Evolutionary conservation across 2,329 filamentous ascomycete genomes (phyloP), one percentile per base, ranked within the genome.

Genomic region (Penicillium sp.): DNA sequence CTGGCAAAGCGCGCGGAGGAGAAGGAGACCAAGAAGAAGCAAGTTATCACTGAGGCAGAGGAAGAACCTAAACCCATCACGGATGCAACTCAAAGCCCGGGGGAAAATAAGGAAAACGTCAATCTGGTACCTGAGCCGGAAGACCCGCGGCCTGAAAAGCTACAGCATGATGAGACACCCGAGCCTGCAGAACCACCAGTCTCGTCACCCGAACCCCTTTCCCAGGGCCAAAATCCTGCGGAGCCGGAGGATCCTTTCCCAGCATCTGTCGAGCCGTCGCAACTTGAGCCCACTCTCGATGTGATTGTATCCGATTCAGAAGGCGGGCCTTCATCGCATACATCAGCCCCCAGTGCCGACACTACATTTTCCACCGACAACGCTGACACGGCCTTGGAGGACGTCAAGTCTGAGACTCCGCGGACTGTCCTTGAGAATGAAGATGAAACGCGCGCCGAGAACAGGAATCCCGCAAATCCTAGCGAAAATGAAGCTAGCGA

Each of bases 1-100:
- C 81, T 83, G 60, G 48, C 60, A 25, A 65, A 62, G 43, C 59
- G 60, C 21, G 63, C 60, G 7, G 53, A 54, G 29, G 48, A 60
- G 37, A 53, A 54, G 29, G 48, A 60, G 37, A 53, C 47, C 14
- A 60, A 59, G 40, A 58, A 54, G 34, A 59, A 55, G 40, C 47
- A 56, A 16, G 40, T 43, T 14, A 30, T 38, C 27, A 30, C 31
- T 3, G 46, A 49, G 14, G 32, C 28, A 41, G 47, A 50, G 15
- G 42, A 51, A 33, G 50, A 50, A 14, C 26, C 35, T 16, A 42
- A 42, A 14, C 18, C 41, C 8, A 29, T 33, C 17, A 16, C 33
- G 18, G 41, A 50, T 32, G 20, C 36, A 30, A 32, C 33, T 14
- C 51, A 57, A 23, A 47, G 58, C 36, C 51, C 58, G 45, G 59